phyloP scores from a whole-genome alignment of 1,139 yeast genomes.

The Sugiyamaella paludigena region DNA sequence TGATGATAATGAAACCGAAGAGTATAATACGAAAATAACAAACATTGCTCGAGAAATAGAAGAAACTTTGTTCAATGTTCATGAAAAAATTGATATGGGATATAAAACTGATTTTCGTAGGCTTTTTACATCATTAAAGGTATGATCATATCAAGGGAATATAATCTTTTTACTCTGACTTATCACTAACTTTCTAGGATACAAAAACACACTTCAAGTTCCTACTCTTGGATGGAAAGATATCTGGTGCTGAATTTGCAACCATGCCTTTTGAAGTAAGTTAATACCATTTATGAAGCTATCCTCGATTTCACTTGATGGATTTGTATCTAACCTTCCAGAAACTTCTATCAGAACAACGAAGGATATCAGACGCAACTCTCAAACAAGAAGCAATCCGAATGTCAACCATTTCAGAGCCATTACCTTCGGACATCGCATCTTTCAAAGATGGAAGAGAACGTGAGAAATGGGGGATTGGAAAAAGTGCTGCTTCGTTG shows the following conservation, averaged over 20 bases:
- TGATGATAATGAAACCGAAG: conserved; percentile 3
- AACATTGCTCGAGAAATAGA: conserved; percentile 23
- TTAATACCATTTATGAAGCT: background rate
- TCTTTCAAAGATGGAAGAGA: conserved; percentile 41
- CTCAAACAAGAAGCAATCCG: conserved; percentile 27
- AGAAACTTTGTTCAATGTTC: conserved; percentile 17
- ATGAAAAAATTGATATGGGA: conserved; percentile 17
- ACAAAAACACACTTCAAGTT: conserved; percentile 20
- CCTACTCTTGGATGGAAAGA: conserved; percentile 17
- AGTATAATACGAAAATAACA: background rate
- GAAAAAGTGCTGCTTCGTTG: conserved; percentile 47
- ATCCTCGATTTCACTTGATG: background rate
- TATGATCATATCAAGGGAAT: too few relatives aligned
- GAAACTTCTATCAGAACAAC: conserved; percentile 25
- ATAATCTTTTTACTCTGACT: conserved; percentile 2
- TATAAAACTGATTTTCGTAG: conserved; percentile 25
- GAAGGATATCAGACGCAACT: conserved; percentile 22
- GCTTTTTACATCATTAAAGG: conserved; percentile 22
- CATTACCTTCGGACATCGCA: conserved; percentile 32
- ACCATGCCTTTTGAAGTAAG: conserved; percentile 20
- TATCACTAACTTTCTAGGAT: conserved; percentile 6
- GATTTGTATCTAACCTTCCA: conserved; percentile 5
- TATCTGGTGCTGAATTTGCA: conserved; percentile 23
- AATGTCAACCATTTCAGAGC: conserved; percentile 23
- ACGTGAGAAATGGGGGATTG: conserved; percentile 49